Evolutionary conservation across 768 basidiomycete species (phyloP).

Genomic region (Boletales sp.): DNA sequence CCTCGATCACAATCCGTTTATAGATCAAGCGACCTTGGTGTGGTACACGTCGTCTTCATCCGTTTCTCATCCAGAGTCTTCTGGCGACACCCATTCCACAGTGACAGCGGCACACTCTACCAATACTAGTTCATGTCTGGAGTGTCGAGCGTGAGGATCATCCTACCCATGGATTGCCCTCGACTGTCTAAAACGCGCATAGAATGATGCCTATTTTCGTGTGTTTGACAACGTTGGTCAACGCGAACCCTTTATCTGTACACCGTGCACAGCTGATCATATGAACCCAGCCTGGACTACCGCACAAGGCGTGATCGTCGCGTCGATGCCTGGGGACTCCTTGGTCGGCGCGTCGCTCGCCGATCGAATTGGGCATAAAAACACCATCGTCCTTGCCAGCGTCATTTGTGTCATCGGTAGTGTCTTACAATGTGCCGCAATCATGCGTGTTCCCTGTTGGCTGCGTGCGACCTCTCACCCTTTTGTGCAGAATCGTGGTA

Average conservation of each 20-base stretch:
- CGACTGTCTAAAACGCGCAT: not conserved
- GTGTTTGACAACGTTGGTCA: slow-evolving; percentile 24
- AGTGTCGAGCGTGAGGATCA: slow-evolving; percentile 49
- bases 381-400: slow-evolving; percentile 62
- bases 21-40: slow-evolving; percentile 17
- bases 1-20: slow-evolving; percentile 24
- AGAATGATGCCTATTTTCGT: slow-evolving; percentile 27
- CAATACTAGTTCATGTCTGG: slow-evolving; percentile 53
- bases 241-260: not conserved
- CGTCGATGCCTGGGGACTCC: slow-evolving; percentile 72
- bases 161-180: not conserved
- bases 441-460: slow-evolving; percentile 26
- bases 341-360: slow-evolving; percentile 64
- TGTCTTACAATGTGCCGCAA: slow-evolving; percentile 63
- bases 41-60: slow-evolving; percentile 15
- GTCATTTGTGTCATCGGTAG: slow-evolving; percentile 71
- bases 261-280: slow-evolving; percentile 3
- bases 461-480: not conserved
- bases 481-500: slow-evolving; percentile 54
- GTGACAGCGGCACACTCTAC: slow-evolving; percentile 9
- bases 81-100: slow-evolving; percentile 9
- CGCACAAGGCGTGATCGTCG: slow-evolving; percentile 72
- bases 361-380: slow-evolving; percentile 63
- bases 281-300: slow-evolving; percentile 40
- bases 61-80: slow-evolving; percentile 12